Evolutionary conservation across 371 early-diverging fungal genomes (phyloP).

Genomic region (Syncephalastrum racemosum): DNA sequence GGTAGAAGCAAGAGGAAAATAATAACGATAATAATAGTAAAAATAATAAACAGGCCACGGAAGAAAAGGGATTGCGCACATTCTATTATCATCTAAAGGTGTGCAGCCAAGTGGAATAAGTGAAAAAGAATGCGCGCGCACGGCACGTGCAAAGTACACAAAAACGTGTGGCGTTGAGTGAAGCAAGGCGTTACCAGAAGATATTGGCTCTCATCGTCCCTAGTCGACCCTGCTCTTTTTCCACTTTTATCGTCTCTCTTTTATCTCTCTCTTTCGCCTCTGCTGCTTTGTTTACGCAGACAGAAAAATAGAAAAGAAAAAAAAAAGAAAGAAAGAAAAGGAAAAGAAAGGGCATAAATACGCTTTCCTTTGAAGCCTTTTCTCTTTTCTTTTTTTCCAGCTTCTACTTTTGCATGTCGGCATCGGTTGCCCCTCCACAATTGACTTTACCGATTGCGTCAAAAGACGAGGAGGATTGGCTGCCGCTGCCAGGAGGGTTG

Average conservation of each 20-base stretch:
- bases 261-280: constrained; percentile 2
- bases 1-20: too few species aligned
- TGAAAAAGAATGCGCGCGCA: too few species aligned
- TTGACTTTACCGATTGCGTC: neutral
- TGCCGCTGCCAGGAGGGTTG: constrained; percentile 14
- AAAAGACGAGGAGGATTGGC: constrained; percentile 3
- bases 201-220: constrained; percentile 1
- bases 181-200: neutral
- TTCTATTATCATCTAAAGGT: too few species aligned
- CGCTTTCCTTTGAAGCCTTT: neutral
- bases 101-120: too few species aligned
- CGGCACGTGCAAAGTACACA: constrained; percentile 16
- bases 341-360: too few species aligned
- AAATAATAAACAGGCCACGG: too few species aligned
- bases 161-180: constrained; percentile 14
- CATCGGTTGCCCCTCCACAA: constrained; percentile 10
- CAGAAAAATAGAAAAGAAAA: neutral
- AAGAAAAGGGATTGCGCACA: too few species aligned
- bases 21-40: too few species aligned
- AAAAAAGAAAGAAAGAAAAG: too few species aligned
- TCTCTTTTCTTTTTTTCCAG: constrained; percentile 2
- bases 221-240: neutral
- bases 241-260: constrained; percentile 7
- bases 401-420: constrained; percentile 8
- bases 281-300: constrained; percentile 2